Base-by-base conservation (phyloP, 441 rosid genomes). In the Pelargonium citronellum region DNA sequence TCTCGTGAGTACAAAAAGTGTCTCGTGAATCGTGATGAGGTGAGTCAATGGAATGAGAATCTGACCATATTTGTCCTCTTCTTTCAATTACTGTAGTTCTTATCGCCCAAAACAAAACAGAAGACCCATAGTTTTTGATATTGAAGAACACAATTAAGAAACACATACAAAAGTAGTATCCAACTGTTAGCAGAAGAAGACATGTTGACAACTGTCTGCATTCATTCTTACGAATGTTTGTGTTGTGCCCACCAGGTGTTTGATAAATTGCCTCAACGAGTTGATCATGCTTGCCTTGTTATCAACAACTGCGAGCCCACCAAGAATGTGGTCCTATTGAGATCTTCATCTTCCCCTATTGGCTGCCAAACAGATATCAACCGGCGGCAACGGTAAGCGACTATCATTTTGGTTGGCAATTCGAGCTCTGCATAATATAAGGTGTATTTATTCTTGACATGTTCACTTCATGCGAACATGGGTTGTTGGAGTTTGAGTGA, bases 241-340 rank as follows among this genome's bases (percentile, higher is more conserved):
- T 19, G 5, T 19, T 58, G 30, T 58, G 63, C 63, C 19, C 63
- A 58, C 63, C 63, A 58, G 63, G 63, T 58, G 63, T 58, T 58
- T 7, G 63, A 58, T 58, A 58, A 58, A 58, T 7, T 7, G 63
- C 27, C 63, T 58, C 63, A 58, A 19, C 2, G 63, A 58, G 20
- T 19, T 58, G 30, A 58, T 58, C 10, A 58, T 22, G 24, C 24
- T 0, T 22, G 24, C 24, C 24, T 22, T 22, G 24, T 22, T 22
- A 22, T 22, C 24, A 22, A 22, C 24, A 22, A 22, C 1, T 58
- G 63, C 20, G 13, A 7, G 20, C 20, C n/a, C 30, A 58, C 9
- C 27, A 58, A 22, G 1, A 22, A 22, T 22, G 24, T 22, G 24
- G 24, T 27, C 63, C 63, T 17, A 3, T 58, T 58, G 30, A 58